Percentiles rank a stretch among this genome's conserved stretches.
phyloP scores from a whole-genome alignment of 148 eudicot species.

The Bassia scoparia region DNA sequence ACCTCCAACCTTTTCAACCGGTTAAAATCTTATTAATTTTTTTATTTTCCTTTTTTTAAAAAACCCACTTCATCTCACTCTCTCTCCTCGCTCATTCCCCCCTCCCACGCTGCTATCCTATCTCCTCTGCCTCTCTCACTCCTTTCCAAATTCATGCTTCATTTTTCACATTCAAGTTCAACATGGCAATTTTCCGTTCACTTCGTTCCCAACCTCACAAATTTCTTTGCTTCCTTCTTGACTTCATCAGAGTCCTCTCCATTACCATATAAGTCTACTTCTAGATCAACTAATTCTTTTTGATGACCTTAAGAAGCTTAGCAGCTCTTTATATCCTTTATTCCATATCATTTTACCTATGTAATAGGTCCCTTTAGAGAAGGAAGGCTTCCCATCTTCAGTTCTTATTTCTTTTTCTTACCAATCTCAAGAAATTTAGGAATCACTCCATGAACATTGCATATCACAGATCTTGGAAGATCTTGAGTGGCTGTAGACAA shows the following conservation, averaged over 20 bases:
- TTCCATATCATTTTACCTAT: constrained; percentile 97
- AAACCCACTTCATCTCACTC: too few relatives aligned
- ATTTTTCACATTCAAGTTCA: too few relatives aligned
- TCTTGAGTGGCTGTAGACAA: constrained; percentile 95
- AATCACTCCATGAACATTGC: constrained; percentile 98
- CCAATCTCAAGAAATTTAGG: constrained; percentile 92
- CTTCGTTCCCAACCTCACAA: too few relatives aligned
- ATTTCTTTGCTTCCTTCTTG: constrained; percentile 55
- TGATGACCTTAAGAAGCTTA: constrained; percentile 74
- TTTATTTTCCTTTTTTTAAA: too few relatives aligned
- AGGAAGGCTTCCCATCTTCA: constrained; percentile 39
- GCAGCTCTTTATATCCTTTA: constrained; percentile 90
- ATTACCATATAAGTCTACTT: constrained; percentile 74
- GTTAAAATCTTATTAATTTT: too few relatives aligned
- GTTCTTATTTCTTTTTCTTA: constrained; percentile 65
- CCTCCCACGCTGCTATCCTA: too few relatives aligned
- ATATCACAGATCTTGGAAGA: constrained; percentile 77
- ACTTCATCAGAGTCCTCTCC: constrained; percentile 90
- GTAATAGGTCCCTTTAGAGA: constrained; percentile 78
- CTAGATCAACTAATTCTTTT: constrained; percentile 60
- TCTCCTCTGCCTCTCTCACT: too few relatives aligned
- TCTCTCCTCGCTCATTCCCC: too few relatives aligned
- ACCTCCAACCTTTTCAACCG: too few relatives aligned
- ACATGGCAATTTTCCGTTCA: too few relatives aligned
- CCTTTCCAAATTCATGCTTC: too few relatives aligned